Evolutionary conservation across 1,139 yeast genomes (phyloP), one percentile per base, ranked within the genome.

Genomic region (Insectozyma bohioensis): DNA sequence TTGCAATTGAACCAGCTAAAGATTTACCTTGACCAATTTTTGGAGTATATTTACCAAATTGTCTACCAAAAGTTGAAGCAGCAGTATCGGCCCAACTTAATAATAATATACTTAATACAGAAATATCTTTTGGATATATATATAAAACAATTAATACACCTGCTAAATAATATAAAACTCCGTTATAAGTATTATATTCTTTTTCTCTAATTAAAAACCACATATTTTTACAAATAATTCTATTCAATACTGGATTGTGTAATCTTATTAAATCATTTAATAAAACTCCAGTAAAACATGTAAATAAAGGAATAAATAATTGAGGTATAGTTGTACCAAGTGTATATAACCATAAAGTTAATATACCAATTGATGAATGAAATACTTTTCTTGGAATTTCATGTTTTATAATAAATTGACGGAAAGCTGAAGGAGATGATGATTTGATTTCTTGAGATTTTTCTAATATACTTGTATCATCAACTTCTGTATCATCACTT

Each of bases 1-100:
- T 95, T 11, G 96, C 97, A 17, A 80, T 34, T 2, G 90, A 80
- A 0, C 98, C 98, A 2, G 97, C 95, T 31, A 92, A 63, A 2
- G 95, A 84, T 57, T 92, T 92, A 39, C 79, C 78, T 36, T 72
- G 64, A 7, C 83, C 71, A 22, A 90, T 58, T 52, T 80, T 79
- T 26, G 95, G 95, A 5, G 97, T 87, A 46, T 84, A 72, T 48
- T 84, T 72, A 6, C 97, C 97, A 56, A 65, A 87, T 33, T 73
- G 74, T 45, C 97, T 73, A 14, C 97, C 98, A 50, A 90, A 60
- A 1, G 97, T 86, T 3, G 97, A 86, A 2, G 98, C 98, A 5
- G 97, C 94, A 7, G 97, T 88, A 54, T 92, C 98, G 8, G 95
- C 90, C 97, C 97, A 92, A 53, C 96, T 85, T 43, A 92, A 72